Conservation (phyloP, 2,329 filamentous ascomycete genomes). For the Sphaerulina vaccinii region DNA sequence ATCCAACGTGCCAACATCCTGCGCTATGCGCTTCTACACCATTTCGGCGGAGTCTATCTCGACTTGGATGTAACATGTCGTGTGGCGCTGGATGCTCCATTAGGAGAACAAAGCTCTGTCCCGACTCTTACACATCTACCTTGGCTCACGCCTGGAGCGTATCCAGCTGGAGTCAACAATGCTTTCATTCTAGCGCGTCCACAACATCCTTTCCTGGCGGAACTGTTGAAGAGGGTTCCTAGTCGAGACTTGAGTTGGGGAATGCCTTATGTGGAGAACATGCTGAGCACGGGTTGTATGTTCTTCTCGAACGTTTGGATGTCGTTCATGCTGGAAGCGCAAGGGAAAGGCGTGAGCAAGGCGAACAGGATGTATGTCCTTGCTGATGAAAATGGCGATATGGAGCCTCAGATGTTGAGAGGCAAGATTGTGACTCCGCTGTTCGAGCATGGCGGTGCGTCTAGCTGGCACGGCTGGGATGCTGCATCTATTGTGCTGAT, state of each 20-base stretch:
- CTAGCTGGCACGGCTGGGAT: constrained; percentile 35
- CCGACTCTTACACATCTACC: constrained; percentile 26
- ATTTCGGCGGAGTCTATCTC: constrained; percentile 33
- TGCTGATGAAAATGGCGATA: constrained; percentile 25
- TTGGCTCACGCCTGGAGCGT: constrained; percentile 30
- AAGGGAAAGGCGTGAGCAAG: constrained; percentile 5
- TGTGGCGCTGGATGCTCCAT: constrained; percentile 23
- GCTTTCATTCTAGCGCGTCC: constrained; percentile 33
- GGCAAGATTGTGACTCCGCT: constrained; percentile 31
- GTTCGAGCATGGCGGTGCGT: constrained; percentile 32
- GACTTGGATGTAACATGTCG: constrained; percentile 33
- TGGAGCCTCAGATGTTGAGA: constrained; percentile 32
- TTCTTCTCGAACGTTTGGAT: constrained; percentile 34
- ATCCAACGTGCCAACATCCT: constrained; percentile 35
- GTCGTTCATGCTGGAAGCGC: constrained; percentile 22
- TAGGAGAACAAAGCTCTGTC: constrained; percentile 4
- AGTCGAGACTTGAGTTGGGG: constrained; percentile 27
- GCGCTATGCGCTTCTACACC: constrained; percentile 31
- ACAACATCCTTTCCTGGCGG: constrained; percentile 27
- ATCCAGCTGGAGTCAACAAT: constrained; percentile 35
- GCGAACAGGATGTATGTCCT: constrained; percentile 29
- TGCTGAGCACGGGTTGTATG: constrained; percentile 35
- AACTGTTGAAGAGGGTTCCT: constrained; percentile 24
- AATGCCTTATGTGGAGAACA: constrained; percentile 35
- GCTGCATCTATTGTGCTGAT: constrained; percentile 27